Conservation (phyloP, 2,329 filamentous ascomycete species). For the Ceratocystis eucalypticola region DNA sequence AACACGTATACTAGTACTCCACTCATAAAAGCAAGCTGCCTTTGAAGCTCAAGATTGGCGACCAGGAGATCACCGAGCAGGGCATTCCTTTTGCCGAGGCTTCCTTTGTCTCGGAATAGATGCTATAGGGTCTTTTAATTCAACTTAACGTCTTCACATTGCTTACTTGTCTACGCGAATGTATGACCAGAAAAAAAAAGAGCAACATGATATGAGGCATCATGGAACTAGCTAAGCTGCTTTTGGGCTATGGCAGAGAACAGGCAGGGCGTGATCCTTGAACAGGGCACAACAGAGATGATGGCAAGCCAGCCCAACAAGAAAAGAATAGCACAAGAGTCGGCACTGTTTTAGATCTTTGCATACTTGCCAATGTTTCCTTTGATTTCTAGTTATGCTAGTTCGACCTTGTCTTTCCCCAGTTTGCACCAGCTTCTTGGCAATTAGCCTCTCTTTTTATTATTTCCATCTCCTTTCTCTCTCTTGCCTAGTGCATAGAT, state of each 20-base stretch:
- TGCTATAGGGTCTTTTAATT: slow-evolving; percentile 21
- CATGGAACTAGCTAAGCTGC: background rate
- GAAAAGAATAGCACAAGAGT: background rate
- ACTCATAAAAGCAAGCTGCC: slow-evolving; percentile 49
- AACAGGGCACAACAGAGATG: background rate
- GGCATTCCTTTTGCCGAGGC: slow-evolving; percentile 76
- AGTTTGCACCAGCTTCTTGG: background rate
- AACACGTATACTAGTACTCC: slow-evolving; percentile 44
- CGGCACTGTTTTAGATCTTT: background rate
- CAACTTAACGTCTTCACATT: slow-evolving; percentile 21
- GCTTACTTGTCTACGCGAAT: slow-evolving; percentile 7
- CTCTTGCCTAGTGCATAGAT: background rate
- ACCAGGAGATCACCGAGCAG: slow-evolving; percentile 62
- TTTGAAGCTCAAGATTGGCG: slow-evolving; percentile 74
- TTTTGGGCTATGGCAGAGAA: background rate
- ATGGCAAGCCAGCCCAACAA: background rate
- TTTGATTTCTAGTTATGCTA: background rate
- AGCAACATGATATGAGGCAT: background rate
- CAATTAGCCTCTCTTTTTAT: background rate
- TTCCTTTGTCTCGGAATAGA: slow-evolving; percentile 71
- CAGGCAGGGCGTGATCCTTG: background rate
- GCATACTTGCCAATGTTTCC: slow-evolving; percentile 3
- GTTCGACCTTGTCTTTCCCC: background rate
- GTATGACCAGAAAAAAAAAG: background rate
- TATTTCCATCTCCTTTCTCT: background rate